Evolutionary conservation across 2,329 filamentous ascomycete species (phyloP), one percentile per base, ranked within the genome.

Genomic region (Cercospora canescens): DNA sequence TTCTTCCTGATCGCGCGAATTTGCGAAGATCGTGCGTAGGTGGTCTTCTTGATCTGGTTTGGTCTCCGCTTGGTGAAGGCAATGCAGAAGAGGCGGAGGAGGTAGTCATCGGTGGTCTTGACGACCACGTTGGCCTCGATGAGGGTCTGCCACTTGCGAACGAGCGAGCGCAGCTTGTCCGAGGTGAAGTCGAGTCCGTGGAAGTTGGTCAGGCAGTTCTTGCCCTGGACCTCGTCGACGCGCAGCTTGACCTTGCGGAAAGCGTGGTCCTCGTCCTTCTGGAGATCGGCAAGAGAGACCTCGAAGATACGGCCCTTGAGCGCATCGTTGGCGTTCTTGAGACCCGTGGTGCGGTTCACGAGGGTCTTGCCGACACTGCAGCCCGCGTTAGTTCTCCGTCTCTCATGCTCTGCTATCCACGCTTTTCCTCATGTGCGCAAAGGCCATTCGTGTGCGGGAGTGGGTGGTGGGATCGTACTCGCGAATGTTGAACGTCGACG

Each of bases 31-130:
- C 91, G 91, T 76, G 95, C 95, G 81, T 99, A 99, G 81, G 95
- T 99, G 79, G 95, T 99, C 92, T 98, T 99, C 92, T 97, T 97
- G 88, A 99, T 94, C 89, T 99, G 95, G 88, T 98, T 99, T 78
- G 93, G 93, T 80, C 95, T 91, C 84, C 93, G 89, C 91, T 98
- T 98, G 85, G 95, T 99, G 89, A 99, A 99, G 77, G 92, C 95
- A 77, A 99, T 99, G 82, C 93, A 93, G 87, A 99, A 99, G 77
- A 99, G 90, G 79, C 95, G 93, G 85, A 99, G 89, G 82, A 98
- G 94, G 88, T 99, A 98, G 86, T 99, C 95, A 82, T 99, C 95
- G 82, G 95, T 98, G 78, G 95, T 98, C 92, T 98, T 98, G 88
- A 99, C 94, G 75, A 96, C 97, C 80, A 98, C 90, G 84, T 99